These are phyloP conservation scores for Kodamaea lidongshanica DNA, from an alignment of 805 yeast species.

Conservation along the genomic window DNA sequence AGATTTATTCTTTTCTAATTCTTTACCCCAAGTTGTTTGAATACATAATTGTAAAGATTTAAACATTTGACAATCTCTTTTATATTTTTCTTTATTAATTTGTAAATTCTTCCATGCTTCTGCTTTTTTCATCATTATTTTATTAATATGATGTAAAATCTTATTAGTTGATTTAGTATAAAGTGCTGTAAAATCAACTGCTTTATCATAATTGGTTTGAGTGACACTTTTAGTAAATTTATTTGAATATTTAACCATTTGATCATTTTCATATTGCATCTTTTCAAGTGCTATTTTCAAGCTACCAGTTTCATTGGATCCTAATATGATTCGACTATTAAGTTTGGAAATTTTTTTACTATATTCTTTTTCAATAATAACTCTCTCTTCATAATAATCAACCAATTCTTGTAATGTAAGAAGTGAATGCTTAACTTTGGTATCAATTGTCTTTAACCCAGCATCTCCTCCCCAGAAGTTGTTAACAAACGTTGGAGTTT, in stretches of 20 bases:
- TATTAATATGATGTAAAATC: constrained; percentile 51
- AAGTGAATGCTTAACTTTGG: constrained; percentile 53
- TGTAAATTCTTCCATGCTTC: constrained; percentile 32
- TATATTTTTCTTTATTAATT: constrained; percentile 43
- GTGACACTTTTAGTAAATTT: constrained; percentile 48
- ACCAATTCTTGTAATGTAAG: constrained; percentile 42
- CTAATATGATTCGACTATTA: constrained; percentile 41
- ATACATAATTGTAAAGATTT: constrained; percentile 56
- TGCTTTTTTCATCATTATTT: constrained; percentile 44
- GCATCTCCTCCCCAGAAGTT: constrained; percentile 60
- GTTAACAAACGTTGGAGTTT: constrained; percentile 30
- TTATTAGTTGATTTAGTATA: constrained; percentile 51
- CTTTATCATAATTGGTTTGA: constrained; percentile 41
- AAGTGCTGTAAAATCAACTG: constrained; percentile 45
- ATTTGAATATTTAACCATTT: constrained; percentile 51
- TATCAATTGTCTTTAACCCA: constrained; percentile 51
- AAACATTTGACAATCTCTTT: constrained; percentile 51
- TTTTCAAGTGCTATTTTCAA: constrained; percentile 54
- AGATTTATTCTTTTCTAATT: constrained; percentile 53
- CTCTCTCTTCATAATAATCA: constrained; percentile 35
- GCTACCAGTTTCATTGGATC: constrained; percentile 54
- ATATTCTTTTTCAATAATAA: constrained; percentile 69
- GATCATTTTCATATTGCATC: constrained; percentile 52
- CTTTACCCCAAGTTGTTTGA: constrained; percentile 67
- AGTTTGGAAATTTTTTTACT: constrained; percentile 48